Evolutionary conservation across 2,329 filamentous ascomycete species (phyloP).

Genomic region (Tolypocladium ovalisporum): DNA sequence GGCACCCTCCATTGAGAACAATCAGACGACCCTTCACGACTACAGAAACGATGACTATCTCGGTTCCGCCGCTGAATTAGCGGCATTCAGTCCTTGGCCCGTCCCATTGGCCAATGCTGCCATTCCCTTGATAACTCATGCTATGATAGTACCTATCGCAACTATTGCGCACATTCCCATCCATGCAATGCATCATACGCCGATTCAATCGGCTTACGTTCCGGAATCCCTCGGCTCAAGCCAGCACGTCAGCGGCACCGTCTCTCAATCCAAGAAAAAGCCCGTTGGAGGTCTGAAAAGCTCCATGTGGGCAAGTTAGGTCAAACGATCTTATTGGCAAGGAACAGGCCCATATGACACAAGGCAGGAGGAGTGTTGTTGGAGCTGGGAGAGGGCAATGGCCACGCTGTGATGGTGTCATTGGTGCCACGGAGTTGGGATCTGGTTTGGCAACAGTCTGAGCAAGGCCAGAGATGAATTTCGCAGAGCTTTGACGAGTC

Average conservation of each 20-base stretch:
- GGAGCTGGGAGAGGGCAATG: not conserved
- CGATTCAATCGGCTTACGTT: not conserved
- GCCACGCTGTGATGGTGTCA: not conserved
- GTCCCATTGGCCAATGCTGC: not conserved
- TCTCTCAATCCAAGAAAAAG: not conserved
- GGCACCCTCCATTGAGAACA: not conserved
- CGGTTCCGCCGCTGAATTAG: not conserved
- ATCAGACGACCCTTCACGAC: not conserved
- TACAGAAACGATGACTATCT: too few species aligned
- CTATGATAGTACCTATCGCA: not conserved
- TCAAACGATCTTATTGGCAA: too few species aligned
- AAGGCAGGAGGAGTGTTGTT: not conserved
- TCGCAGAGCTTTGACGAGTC: not conserved
- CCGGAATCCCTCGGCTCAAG: not conserved
- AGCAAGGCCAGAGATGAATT: not conserved
- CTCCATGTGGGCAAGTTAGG: conserved; percentile 2
- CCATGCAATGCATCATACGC: not conserved
- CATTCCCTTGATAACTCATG: not conserved
- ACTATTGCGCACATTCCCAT: not conserved
- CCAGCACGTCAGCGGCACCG: not conserved
- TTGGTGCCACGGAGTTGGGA: not conserved
- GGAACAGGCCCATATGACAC: too few species aligned
- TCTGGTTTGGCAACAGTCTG: not conserved
- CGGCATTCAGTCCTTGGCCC: not conserved
- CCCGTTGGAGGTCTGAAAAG: not conserved